A percentile compares a stretch with the other conserved stretches of the same genome.
phyloP scores from a whole-genome alignment of 1,284 basidiomycete genomes.

The Tremellales sp. region DNA sequence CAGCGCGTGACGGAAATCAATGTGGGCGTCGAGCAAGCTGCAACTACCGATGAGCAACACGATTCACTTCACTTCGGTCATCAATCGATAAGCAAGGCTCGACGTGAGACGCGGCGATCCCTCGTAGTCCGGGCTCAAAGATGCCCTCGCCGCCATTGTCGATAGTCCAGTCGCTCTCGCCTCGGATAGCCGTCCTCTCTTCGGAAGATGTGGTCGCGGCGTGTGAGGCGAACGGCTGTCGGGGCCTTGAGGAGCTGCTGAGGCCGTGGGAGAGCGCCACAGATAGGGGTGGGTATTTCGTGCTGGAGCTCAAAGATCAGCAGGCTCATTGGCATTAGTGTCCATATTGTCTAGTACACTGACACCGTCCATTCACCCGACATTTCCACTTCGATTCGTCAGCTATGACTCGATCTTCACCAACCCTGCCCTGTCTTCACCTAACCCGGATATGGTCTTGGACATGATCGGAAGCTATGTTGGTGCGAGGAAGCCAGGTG shows the following conservation, averaged over 20 bases:
- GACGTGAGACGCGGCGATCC: no score
- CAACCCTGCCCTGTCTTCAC: conserved; percentile 24
- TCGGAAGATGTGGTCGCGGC: conserved; percentile 43
- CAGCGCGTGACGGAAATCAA: no score
- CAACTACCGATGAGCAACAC: no score
- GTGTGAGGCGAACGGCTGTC: conserved; percentile 45
- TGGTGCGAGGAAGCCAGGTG: conserved; percentile 27
- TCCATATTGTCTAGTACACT: conserved; percentile 45
- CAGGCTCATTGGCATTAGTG: conserved; percentile 24
- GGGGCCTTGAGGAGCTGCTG: conserved; percentile 46
- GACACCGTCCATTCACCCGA: conserved; percentile 44
- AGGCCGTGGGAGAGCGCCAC: conserved; percentile 46
- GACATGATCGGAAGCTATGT: conserved; percentile 41
- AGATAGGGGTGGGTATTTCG: conserved; percentile 38
- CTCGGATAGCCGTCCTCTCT: conserved; percentile 45
- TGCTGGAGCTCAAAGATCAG: neutral
- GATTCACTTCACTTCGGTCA: no score
- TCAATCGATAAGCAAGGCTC: no score
- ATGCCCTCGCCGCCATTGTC: conserved; percentile 47
- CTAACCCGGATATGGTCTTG: conserved; percentile 43
- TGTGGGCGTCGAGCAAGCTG: no score
- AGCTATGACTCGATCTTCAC: conserved; percentile 38
- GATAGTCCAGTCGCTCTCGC: conserved; percentile 45
- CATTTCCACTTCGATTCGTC: conserved; percentile 46
- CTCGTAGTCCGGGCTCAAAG: no score